Evolutionary conservation across 495 filamentous ascomycete genomes (phyloP), one percentile per base, ranked within the genome.

Genomic region (Chlorociboria aeruginascens): DNA sequence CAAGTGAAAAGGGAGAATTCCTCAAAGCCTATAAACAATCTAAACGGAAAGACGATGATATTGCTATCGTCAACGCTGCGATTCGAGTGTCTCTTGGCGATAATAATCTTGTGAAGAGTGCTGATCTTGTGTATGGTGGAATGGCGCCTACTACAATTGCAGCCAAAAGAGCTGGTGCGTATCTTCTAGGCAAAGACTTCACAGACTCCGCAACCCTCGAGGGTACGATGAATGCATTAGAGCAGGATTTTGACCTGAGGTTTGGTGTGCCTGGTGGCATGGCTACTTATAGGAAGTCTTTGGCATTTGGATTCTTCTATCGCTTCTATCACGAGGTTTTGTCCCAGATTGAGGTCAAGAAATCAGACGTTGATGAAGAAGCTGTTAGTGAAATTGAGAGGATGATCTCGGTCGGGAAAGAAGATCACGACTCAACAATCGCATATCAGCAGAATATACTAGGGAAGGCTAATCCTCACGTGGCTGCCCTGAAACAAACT

Each of bases 41-140:
- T 0, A 97, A 96, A 70, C 70, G 90, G 43, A 95, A 95, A 56
- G 90, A 96, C 58, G 90, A 95, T 62, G 90, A 97, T 66, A 95
- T 95, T 61, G 90, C 90, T 8, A 95, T 97, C 49, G 90, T 95
- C 35, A 96, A 90, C 49, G 77, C 83, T 8, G 83, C 87, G 6
- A 62, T 96, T 33, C 79, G 84, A 38, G 71, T 95, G 7, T 71
- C 70, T 3, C 65, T 97, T 2, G 74, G 76, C 31, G 72, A 81
- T 0, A 65, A 66, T 3, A 72, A 89, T 33, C 61, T 74, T 9
- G 86, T 95, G 7, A 71, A 78, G 38, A 78, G 74, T 52, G 78
- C 73, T 32, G 83, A 82, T 50, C 73, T 96, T 16, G 82, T 89
- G 0, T 97, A 93, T 52, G 90, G 90, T 44, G 90, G 76, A 31